phyloP scores from a whole-genome alignment of 768 basidiomycete genomes.

The Russula abietina region DNA sequence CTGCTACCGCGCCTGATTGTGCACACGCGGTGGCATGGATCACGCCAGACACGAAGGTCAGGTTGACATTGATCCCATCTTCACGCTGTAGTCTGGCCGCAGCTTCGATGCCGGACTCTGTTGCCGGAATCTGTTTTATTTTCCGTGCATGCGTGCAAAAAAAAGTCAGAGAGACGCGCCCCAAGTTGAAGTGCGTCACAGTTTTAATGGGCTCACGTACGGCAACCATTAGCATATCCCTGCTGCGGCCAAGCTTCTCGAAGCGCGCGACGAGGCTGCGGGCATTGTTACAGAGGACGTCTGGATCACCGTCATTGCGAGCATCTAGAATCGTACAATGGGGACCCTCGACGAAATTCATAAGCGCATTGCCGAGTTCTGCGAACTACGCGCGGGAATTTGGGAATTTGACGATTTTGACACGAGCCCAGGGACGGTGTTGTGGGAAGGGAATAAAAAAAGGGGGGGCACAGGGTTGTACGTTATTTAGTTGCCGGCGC shows the following conservation, averaged over 20 bases:
- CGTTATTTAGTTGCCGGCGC: slow-evolving; percentile 11
- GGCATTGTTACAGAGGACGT: slow-evolving; percentile 41
- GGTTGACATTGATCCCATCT: slow-evolving; percentile 43
- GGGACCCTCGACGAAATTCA: slow-evolving; percentile 42
- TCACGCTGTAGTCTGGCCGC: slow-evolving; percentile 36
- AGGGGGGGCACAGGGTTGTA: neutral
- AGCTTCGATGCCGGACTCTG: slow-evolving; percentile 47
- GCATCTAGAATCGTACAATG: slow-evolving; percentile 48
- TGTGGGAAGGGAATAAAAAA: neutral
- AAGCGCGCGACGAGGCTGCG: slow-evolving; percentile 39
- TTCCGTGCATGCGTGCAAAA: neutral
- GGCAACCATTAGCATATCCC: slow-evolving; percentile 43
- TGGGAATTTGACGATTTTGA: too few species aligned
- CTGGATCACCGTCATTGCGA: slow-evolving; percentile 35
- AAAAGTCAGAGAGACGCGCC: neutral
- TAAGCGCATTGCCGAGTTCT: slow-evolving; percentile 42
- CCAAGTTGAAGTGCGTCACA: neutral
- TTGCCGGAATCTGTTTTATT: slow-evolving; percentile 48
- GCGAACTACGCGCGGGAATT: slow-evolving; percentile 37
- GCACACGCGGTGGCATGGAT: slow-evolving; percentile 51
- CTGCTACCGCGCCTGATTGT: slow-evolving; percentile 42
- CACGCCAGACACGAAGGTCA: slow-evolving; percentile 48
- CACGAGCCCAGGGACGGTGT: neutral
- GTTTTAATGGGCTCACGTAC: slow-evolving; percentile 37
- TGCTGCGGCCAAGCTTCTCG: slow-evolving; percentile 35